Conservation (phyloP, 768 basidiomycete species). For the Lentinula sp. region DNA sequence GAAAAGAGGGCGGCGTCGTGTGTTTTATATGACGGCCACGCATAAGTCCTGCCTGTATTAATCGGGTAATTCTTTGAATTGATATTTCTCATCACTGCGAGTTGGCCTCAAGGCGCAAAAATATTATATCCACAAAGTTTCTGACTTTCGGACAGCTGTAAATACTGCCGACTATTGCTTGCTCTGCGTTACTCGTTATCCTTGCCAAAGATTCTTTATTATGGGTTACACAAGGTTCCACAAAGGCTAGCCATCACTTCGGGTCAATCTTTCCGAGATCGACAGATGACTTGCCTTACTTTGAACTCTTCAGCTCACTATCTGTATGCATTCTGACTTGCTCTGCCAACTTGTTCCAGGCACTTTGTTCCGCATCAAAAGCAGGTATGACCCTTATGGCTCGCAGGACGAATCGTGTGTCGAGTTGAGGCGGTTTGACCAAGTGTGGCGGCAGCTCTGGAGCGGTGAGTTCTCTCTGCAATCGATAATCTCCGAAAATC, state of each 20-base stretch:
- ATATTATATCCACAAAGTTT: neutral
- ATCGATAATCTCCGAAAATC: constrained; percentile 6
- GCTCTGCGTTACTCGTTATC: neutral
- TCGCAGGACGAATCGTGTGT: constrained; percentile 41
- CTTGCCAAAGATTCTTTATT: neutral
- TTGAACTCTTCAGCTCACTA: neutral
- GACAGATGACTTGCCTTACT: neutral
- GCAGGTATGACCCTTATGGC: constrained; percentile 46
- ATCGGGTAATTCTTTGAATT: constrained; percentile 1
- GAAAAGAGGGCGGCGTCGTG: constrained; percentile 2
- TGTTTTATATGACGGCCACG: constrained; percentile 3
- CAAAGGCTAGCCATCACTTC: neutral
- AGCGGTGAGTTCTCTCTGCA: constrained; percentile 31
- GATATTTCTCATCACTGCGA: constrained; percentile 1
- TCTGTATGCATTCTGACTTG: constrained; percentile 9
- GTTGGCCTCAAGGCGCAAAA: neutral
- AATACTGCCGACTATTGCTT: neutral
- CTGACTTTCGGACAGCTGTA: neutral
- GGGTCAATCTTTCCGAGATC: constrained; percentile 3
- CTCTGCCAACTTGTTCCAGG: constrained; percentile 35
- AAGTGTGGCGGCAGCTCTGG: constrained; percentile 36
- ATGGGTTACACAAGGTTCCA: neutral
- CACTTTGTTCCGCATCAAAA: constrained; percentile 38
- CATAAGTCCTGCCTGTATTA: neutral
- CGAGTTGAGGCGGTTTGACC: constrained; percentile 28